Conservation (phyloP, 192 early-diverging fungal species). For the Coemansia sp. region DNA sequence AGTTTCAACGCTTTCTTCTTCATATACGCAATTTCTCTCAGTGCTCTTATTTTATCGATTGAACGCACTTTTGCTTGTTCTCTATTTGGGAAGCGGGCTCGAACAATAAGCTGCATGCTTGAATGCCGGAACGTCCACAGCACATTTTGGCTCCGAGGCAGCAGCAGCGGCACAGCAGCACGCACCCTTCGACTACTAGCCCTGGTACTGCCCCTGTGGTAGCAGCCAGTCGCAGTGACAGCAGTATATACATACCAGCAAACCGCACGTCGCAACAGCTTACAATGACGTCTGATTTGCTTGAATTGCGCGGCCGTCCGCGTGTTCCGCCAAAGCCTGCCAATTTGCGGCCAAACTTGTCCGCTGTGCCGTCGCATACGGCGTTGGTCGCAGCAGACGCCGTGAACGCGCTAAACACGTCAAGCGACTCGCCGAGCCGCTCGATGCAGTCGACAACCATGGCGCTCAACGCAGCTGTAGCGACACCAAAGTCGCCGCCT, state of each 20-base stretch:
- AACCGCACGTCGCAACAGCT: not conserved
- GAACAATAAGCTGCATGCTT: not conserved
- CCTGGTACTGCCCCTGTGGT: not conserved
- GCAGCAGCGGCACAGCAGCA: conserved; percentile 6
- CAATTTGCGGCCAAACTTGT: conserved; percentile 32
- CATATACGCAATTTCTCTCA: too few species aligned
- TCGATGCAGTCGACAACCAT: conserved; percentile 25
- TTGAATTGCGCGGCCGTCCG: conserved; percentile 48
- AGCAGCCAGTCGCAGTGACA: conserved; percentile 10
- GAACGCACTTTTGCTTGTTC: not conserved
- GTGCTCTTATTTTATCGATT: too few species aligned
- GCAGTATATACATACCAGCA: conserved; percentile 9
- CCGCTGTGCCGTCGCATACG: conserved; percentile 15
- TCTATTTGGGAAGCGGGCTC: not conserved
- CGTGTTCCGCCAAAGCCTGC: conserved; percentile 52
- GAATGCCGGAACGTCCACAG: conserved; percentile 5
- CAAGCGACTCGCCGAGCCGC: conserved; percentile 26
- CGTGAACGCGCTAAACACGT: conserved; percentile 23
- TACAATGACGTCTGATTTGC: conserved; percentile 11
- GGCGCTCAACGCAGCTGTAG: conserved; percentile 30
- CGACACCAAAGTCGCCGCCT: conserved; percentile 20
- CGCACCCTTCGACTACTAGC: conserved; percentile 1
- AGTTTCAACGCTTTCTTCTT: too few species aligned
- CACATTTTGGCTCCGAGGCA: not conserved
- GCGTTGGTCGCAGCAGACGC: conserved; percentile 26